phyloP scores from a whole-genome alignment of 1,139 yeast species.

The Nakaseomyces glabratus region DNA sequence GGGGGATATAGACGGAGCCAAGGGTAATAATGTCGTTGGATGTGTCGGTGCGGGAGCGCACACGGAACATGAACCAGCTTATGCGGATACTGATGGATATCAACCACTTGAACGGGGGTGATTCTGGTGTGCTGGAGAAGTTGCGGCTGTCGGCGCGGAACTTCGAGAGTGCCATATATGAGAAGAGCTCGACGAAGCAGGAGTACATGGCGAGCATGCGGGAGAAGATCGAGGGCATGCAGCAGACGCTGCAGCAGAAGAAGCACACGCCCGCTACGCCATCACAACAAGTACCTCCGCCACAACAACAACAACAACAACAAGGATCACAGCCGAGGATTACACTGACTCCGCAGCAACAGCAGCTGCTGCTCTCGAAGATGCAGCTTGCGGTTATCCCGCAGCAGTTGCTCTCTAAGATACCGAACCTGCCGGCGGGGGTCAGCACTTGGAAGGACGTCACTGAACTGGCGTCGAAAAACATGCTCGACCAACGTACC shows the following conservation, averaged over 20 bases:
- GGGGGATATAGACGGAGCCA: no score
- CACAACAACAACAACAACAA: constrained; percentile 18
- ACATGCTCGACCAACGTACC: constrained; percentile 32
- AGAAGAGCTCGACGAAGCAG: constrained; percentile 29
- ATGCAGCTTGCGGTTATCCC: constrained; percentile 64
- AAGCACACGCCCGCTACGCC: constrained; percentile 15
- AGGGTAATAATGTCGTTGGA: constrained; percentile 5
- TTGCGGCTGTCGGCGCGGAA: constrained; percentile 31
- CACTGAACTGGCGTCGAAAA: constrained; percentile 56
- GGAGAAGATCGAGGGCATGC: constrained; percentile 30
- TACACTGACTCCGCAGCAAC: constrained; percentile 28
- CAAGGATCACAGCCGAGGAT: constrained; percentile 23
- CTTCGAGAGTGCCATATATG: constrained; percentile 30
- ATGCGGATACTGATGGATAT: constrained; percentile 30
- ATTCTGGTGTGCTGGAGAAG: constrained; percentile 29
- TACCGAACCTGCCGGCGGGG: constrained; percentile 77
- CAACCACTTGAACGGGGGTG: constrained; percentile 30
- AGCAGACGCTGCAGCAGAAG: constrained; percentile 27
- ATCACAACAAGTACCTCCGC: constrained; percentile 21
- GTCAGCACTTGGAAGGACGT: constrained; percentile 79
- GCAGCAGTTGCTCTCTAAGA: constrained; percentile 53
- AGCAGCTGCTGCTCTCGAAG: constrained; percentile 32
- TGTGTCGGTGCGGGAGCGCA: constrained; percentile 28
- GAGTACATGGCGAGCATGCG: constrained; percentile 31
- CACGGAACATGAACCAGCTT: constrained; percentile 29